phyloP scores from a whole-genome alignment of 2,329 filamentous ascomycete genomes.

The Alternaria triticina region DNA sequence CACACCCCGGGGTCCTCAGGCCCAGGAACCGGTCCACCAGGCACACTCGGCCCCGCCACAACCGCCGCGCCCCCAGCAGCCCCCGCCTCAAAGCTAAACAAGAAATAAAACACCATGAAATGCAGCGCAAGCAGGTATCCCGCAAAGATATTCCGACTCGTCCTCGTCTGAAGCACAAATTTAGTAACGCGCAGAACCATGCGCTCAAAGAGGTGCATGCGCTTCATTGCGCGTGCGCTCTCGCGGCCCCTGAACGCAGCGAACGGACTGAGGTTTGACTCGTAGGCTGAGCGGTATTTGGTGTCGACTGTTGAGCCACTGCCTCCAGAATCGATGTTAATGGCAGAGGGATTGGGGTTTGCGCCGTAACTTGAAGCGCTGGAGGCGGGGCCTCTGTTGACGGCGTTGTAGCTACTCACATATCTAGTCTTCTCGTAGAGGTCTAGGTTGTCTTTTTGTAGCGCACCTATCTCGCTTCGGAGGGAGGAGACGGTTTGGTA shows the following conservation, averaged over 20 bases:
- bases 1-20: conserved; percentile 37
- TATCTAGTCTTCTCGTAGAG: conserved; percentile 98
- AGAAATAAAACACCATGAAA: conserved; percentile 81
- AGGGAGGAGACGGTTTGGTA: conserved; percentile 84
- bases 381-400: conserved; percentile 67
- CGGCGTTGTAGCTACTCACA: conserved; percentile 88
- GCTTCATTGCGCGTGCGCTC: conserved; percentile 85
- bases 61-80: conserved; percentile 29
- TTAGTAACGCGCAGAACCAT: conserved; percentile 89
- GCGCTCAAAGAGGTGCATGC: conserved; percentile 90
- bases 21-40: conserved; percentile 19
- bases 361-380: conserved; percentile 66
- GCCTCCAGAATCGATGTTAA: conserved; percentile 58
- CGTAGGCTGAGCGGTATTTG: conserved; percentile 91
- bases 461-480: conserved; percentile 84
- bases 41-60: conserved; percentile 38
- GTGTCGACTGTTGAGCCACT: conserved; percentile 54
- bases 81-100: conserved; percentile 78
- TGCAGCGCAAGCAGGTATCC: conserved; percentile 90
- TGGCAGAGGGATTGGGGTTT: conserved; percentile 77
- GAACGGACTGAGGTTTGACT: conserved; percentile 94
- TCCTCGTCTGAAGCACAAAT: conserved; percentile 87
- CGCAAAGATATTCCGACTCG: conserved; percentile 92
- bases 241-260: conserved; percentile 95
- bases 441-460: conserved; percentile 95